A percentile compares a stretch with the other conserved stretches of the same genome.
phyloP scores from a whole-genome alignment of 2,329 filamentous ascomycete species.

The Sphaerulina vaccinii region DNA sequence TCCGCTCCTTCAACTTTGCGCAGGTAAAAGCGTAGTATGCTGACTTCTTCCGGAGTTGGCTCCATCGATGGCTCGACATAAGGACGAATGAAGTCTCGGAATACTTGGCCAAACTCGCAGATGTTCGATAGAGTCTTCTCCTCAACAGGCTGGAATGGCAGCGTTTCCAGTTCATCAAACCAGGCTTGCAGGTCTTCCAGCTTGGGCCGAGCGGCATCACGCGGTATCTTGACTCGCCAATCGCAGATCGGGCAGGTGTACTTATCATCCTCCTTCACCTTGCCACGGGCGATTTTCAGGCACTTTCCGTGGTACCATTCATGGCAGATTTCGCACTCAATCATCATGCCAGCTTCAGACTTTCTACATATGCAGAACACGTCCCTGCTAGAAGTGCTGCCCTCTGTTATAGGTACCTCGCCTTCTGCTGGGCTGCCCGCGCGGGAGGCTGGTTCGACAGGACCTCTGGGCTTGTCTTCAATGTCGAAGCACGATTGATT shows the following conservation, averaged over 20 bases:
- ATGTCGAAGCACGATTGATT: conserved; percentile 92
- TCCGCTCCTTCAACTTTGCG: conserved; percentile 97
- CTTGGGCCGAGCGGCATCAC: conserved; percentile 92
- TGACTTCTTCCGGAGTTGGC: conserved; percentile 79
- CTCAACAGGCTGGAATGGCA: conserved; percentile 92
- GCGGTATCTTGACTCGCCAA: conserved; percentile 93
- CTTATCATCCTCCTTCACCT: conserved; percentile 97
- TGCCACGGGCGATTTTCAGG: conserved; percentile 93
- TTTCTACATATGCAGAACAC: conserved; percentile 97
- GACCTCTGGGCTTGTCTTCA: conserved; percentile 80
- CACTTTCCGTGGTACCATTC: conserved; percentile 99
- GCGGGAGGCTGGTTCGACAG: conserved; percentile 86
- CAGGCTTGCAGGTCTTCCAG: conserved; percentile 83
- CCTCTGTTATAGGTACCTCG: conserved; percentile 43
- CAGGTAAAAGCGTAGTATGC: conserved; percentile 89
- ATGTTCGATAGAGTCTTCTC: conserved; percentile 84
- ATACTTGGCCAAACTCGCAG: conserved; percentile 77
- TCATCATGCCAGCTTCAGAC: conserved; percentile 97
- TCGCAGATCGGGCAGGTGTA: conserved; percentile 98
- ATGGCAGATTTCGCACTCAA: conserved; percentile 96
- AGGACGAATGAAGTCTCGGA: conserved; percentile 75
- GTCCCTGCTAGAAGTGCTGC: conserved; percentile 59
- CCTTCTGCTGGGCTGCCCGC: conserved; percentile 62
- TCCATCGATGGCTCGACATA: conserved; percentile 76
- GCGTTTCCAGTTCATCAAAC: conserved; percentile 72